These are phyloP conservation scores for Diplotaxis tenuifolia DNA, from an alignment of 345 rosid genomes.

Conservation along the genomic window DNA sequence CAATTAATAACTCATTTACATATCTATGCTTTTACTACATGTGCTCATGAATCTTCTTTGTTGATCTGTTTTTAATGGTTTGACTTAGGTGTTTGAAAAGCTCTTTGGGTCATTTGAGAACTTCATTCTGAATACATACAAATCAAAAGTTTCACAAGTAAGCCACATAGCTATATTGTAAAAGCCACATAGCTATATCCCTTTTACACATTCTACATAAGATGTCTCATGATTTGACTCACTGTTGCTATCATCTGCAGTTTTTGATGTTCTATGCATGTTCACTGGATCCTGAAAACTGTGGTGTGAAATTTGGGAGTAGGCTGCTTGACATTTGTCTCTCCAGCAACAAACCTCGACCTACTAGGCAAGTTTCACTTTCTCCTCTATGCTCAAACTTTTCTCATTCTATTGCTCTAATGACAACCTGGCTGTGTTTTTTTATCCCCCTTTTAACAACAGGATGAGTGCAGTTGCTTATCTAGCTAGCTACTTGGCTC, in stretches of 20 bases:
- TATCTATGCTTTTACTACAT: not conserved
- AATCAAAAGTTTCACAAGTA: constrained; percentile 92
- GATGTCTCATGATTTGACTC: not conserved
- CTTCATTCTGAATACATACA: constrained; percentile 60
- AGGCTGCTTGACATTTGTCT: constrained; percentile 52
- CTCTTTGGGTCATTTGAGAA: constrained; percentile 64
- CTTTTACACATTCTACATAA: too few species aligned
- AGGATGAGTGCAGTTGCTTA: constrained; percentile 94
- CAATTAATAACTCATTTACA: not conserved
- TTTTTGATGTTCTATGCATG: constrained; percentile 87
- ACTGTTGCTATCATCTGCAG: constrained; percentile 45
- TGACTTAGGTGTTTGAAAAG: constrained; percentile 65
- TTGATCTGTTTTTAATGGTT: constrained; percentile 4
- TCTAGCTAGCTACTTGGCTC: constrained; percentile 87
- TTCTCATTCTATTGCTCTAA: constrained; percentile 1
- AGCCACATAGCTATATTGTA: too few species aligned
- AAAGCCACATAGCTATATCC: too few species aligned
- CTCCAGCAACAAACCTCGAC: constrained; percentile 41
- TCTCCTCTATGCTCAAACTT: not conserved
- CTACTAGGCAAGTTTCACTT: constrained; percentile 50
- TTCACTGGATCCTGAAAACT: constrained; percentile 75
- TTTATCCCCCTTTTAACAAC: constrained; percentile 14
- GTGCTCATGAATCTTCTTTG: not conserved
- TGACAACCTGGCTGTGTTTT: constrained; percentile 5
- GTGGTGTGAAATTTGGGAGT: constrained; percentile 65